Base-by-base conservation (phyloP, 352 stramenopile genomes). In the Thraustochytrium striatum region DNA sequence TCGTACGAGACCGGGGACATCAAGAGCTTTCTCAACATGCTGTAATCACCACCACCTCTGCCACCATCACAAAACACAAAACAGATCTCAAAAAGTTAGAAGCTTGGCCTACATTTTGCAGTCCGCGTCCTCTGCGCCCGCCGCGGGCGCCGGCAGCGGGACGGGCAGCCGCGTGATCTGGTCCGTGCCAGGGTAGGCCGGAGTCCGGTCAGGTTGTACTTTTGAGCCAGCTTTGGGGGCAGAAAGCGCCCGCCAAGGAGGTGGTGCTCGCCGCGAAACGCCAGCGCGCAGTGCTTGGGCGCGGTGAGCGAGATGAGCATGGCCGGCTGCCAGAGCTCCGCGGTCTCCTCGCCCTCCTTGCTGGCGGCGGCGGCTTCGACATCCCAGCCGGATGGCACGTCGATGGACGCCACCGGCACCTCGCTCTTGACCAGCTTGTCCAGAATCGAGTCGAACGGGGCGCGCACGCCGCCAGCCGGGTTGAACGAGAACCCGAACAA, bases 401-500 rank as follows among this genome's bases (percentile, higher is more conserved):
- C 97, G 2, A 99, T 93, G 28, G 92, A 97, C 33, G 98, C 87
- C 61, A 99, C 93, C 2, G 92, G 90, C 5, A 87, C 84, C 28
- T 83, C 70, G 50, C 41, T 65, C 41, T 19, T 47, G 25, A 53
- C 81, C 68, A 53, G 57, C 9, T 30, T 30, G 33, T 83, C 39
- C 41, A 99, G 88, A 41, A 98, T 88, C 0, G 81, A 82, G 62
- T 95, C 90, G 83, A 97, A 98, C 7, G 94, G 94, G 28, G 91
- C 81, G 58, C 94, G 90, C 69, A 94, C 87, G 8, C 81, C 86
- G 1, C 95, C 95, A 8, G 33, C 28, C n/a, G 70, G 70, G 47
- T 84, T 72, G 75, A 95, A 99, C 61, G 92, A 97, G 86, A 99
- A 99, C 3, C 97, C 97, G 87, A 99, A 99, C 55, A 99, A 95